Conservation (phyloP, 2,329 filamentous ascomycete genomes). For the Neonectria ditissima region DNA sequence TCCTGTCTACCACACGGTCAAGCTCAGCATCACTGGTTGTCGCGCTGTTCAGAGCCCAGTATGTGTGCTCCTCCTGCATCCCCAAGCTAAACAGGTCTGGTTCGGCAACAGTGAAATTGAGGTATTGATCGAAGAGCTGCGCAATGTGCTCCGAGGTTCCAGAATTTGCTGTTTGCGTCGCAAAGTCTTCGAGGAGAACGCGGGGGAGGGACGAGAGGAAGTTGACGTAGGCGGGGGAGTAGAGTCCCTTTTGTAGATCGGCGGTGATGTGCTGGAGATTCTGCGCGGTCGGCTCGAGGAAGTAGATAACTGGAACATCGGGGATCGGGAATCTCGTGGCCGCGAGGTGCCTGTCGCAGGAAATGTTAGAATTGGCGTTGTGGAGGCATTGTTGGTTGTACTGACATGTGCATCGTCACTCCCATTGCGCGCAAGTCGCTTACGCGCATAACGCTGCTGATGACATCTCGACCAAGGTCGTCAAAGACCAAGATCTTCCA, state of each 20-base stretch:
- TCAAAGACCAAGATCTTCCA: slow-evolving; percentile 99
- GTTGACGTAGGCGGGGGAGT: slow-evolving; percentile 95
- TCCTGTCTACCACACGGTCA: slow-evolving; percentile 86
- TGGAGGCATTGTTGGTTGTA: slow-evolving; percentile 14
- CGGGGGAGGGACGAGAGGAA: slow-evolving; percentile 94
- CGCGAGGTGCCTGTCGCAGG: slow-evolving; percentile 75
- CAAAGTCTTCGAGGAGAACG: slow-evolving; percentile 93
- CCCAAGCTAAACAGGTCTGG: slow-evolving; percentile 95
- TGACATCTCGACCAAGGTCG: slow-evolving; percentile 89
- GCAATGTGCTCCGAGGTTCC: slow-evolving; percentile 90
- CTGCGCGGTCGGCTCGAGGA: slow-evolving; percentile 86
- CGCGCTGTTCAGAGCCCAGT: slow-evolving; percentile 96
- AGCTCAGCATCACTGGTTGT: slow-evolving; percentile 91
- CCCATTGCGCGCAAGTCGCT: slow-evolving; percentile 93
- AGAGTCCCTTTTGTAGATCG: slow-evolving; percentile 88
- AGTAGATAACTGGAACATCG: slow-evolving; percentile 94
- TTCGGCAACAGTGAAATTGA: slow-evolving; percentile 97
- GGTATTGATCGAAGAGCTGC: slow-evolving; percentile 94
- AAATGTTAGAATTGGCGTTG: slow-evolving; percentile 39
- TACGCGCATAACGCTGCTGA: slow-evolving; percentile 94
- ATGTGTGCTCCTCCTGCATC: slow-evolving; percentile 89
- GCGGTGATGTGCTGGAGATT: slow-evolving; percentile 87
- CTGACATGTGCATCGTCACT: slow-evolving; percentile 94
- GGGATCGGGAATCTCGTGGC: slow-evolving; percentile 89
- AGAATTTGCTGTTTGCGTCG: slow-evolving; percentile 83